phyloP scores from a whole-genome alignment of 345 rosid genomes.

The Laguncularia racemosa region DNA sequence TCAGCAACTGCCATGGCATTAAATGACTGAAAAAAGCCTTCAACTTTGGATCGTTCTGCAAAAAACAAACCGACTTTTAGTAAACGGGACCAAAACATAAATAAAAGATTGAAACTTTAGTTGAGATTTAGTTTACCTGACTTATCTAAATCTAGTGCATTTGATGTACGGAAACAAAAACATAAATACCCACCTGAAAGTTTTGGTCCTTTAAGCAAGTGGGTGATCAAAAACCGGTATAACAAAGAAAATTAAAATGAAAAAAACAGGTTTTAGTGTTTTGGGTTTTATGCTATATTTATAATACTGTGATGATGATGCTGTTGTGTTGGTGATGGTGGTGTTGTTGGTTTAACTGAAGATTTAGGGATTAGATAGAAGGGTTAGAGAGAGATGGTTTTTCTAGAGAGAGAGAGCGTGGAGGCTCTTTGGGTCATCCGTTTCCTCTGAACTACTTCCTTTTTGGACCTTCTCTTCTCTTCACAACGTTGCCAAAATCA shows the following conservation, averaged over 20 bases:
- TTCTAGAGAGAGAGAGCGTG: background rate
- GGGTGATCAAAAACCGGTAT: no score
- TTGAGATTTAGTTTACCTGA: conserved; percentile 17
- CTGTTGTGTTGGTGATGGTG: no score
- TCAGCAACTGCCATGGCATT: conserved; percentile 92
- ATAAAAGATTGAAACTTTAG: conserved; percentile 4
- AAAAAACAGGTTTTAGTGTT: no score
- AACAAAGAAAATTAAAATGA: no score
- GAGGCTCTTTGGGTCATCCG: conserved; percentile 34
- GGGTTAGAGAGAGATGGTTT: conserved; percentile 3
- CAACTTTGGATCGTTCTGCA: background rate
- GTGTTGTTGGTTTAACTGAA: background rate
- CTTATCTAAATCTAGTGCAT: conserved; percentile 29
- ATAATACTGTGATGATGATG: no score
- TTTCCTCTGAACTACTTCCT: conserved; percentile 20
- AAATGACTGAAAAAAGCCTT: background rate
- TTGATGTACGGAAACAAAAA: conserved; percentile 24
- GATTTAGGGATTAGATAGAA: conserved; percentile 12
- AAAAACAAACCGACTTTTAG: background rate
- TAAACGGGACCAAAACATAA: conserved; percentile 5
- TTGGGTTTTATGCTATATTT: no score
- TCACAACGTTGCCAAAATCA: background rate
- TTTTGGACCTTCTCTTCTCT: conserved; percentile 21
- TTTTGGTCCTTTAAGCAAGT: conserved; percentile 10
- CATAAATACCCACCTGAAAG: conserved; percentile 11